Evolutionary conservation across 257 asterid genomes (phyloP), one percentile per base, ranked within the genome.

Genomic region (Rubia yunnanensis): DNA sequence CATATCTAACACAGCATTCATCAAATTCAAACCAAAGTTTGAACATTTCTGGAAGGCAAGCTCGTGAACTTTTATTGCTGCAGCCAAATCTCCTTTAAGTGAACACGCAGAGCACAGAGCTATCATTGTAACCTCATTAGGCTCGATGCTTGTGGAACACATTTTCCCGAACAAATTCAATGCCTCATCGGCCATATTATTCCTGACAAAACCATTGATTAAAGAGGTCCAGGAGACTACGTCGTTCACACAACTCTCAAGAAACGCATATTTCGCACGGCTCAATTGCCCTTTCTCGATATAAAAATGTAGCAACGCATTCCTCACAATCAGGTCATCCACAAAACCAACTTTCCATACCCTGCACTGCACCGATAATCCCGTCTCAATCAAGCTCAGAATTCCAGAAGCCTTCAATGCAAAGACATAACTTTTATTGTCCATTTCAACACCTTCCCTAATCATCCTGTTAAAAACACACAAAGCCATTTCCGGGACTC

Each of bases 141-240:
- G 95, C 73, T 85, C 88, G 62, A 82, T 69, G 7, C 76, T 46
- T 46, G 83, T 74, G 10, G 41, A 72, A 74, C 83, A 49, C 95
- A 89, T 89, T 79, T 78, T 75, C 66, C 67, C 82, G 63, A 89
- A 89, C 77, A 87, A n/a, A 67, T 60, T 60, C 80, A 89, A 60
- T 0, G 94, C 97, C 54, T 84, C 89, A 64, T 85, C 92, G 64
- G 70, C 79, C 88, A 82, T 73, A 30, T 38, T 76, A 48, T 75
- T 81, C 60, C 70, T 83, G 68, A 83, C 85, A 71, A 70, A 72
- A 35, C 94, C 97, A 77, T 79, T 83, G 49, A 89, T 89, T 73
- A 89, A 68, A 30, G 88, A 76, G 70, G 97, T 87, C 97, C 97
- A 90, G 62, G 95, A 79, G 65, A 90, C 84, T 71, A 90, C 97